Percentiles rank a stretch among this genome's conserved stretches.
Conservation (phyloP, 2,329 filamentous ascomycete species). For the Fusarium duplospermum region DNA sequence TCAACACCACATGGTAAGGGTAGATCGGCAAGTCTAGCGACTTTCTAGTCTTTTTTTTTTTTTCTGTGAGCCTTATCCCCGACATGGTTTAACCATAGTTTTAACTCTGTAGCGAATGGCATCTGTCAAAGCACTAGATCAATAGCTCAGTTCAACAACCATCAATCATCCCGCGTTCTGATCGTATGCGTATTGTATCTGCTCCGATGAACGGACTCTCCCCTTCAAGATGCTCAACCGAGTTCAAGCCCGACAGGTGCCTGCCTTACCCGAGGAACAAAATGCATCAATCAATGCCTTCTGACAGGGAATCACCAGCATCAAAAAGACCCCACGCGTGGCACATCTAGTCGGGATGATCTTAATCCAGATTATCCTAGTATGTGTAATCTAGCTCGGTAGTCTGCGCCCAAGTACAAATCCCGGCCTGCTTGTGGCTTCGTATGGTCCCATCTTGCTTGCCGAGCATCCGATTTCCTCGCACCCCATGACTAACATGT, state of each 20-base stretch:
- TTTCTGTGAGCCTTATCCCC: not conserved
- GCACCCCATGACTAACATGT: conserved; percentile 23
- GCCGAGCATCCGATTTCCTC: conserved; percentile 31
- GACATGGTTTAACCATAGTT: not conserved
- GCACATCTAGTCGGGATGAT: conserved; percentile 23
- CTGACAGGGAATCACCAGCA: not conserved
- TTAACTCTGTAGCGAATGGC: not conserved
- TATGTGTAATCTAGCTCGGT: conserved; percentile 28
- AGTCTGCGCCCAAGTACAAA: conserved; percentile 11
- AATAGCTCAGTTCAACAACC: not conserved
- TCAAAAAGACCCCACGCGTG: conserved; percentile 17
- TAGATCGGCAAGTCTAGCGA: not conserved
- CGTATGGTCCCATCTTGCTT: conserved; percentile 22
- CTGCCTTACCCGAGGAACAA: not conserved
- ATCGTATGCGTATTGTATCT: not conserved
- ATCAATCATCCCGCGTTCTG: not conserved
- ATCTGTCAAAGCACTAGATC: not conserved
- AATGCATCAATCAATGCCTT: not conserved
- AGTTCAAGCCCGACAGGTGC: not conserved
- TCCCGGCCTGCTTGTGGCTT: conserved; percentile 15
- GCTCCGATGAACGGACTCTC: not conserved
- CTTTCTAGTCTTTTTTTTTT: not conserved
- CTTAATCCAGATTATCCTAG: conserved; percentile 29
- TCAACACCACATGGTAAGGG: not conserved
- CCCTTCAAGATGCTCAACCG: not conserved